phyloP scores from a whole-genome alignment of 768 basidiomycete species.

The Dioszegia crocea region DNA sequence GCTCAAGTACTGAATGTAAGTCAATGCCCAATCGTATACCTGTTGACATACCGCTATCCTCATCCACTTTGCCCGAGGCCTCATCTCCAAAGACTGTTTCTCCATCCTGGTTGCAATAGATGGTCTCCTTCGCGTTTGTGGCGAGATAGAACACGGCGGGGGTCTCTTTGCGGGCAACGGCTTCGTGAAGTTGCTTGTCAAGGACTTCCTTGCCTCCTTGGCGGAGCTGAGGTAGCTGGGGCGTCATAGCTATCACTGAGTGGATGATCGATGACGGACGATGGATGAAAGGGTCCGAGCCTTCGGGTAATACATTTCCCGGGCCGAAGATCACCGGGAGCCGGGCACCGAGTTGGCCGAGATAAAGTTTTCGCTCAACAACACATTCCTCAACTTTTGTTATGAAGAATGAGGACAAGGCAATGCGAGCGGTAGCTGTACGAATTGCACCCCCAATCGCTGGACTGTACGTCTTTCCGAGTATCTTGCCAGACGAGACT shows the following conservation, averaged over 20 bases:
- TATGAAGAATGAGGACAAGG: not conserved
- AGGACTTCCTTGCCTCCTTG: constrained; percentile 3
- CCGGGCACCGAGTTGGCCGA: not conserved
- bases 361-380: not conserved
- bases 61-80: constrained; percentile 11
- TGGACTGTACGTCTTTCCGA: constrained; percentile 38
- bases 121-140: constrained; percentile 32
- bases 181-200: constrained; percentile 20
- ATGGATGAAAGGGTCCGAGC: not conserved
- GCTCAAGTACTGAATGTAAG: constrained; percentile 22
- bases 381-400: not conserved
- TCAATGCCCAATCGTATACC: not conserved
- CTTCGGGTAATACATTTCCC: too few relatives aligned
- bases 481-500: constrained; percentile 15
- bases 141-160: constrained; percentile 29
- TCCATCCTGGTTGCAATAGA: constrained; percentile 33
- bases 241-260: not conserved
- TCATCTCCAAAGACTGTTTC: constrained; percentile 22
- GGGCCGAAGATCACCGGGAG: not conserved
- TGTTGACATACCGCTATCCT: constrained; percentile 23
- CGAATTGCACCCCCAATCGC: constrained; percentile 29
- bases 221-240: constrained; percentile 4
- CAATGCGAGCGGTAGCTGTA: not conserved
- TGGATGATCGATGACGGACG: not conserved
- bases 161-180: constrained; percentile 13